phyloP scores from a whole-genome alignment of 1,284 basidiomycete genomes.

The Boletus sp. region DNA sequence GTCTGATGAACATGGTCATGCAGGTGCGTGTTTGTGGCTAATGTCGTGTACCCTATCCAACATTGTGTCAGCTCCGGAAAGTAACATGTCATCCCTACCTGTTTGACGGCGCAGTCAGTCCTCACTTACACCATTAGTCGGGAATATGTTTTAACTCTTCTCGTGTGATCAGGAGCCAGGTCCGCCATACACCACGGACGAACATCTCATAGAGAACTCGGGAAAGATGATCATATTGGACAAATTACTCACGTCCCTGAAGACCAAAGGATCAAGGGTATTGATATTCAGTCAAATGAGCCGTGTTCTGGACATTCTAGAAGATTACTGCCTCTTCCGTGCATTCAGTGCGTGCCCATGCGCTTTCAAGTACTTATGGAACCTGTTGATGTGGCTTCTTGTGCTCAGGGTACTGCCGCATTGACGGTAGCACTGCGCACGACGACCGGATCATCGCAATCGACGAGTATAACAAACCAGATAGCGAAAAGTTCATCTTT shows the following conservation, averaged over 20 bases:
- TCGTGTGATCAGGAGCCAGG: constrained; percentile 74
- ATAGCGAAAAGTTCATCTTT: constrained; percentile 96
- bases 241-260: constrained; percentile 88
- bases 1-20: constrained; percentile 99
- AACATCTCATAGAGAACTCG: constrained; percentile 92
- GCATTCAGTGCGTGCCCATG: constrained; percentile 68
- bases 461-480: constrained; percentile 97
- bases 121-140: background rate
- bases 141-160: background rate
- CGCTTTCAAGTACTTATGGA: background rate
- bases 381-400: background rate
- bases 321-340: constrained; percentile 97
- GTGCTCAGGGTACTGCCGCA: constrained; percentile 86
- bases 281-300: constrained; percentile 99
- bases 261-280: constrained; percentile 90
- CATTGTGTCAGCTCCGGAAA: constrained; percentile 56
- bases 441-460: constrained; percentile 96
- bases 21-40: constrained; percentile 56
- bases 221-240: constrained; percentile 99
- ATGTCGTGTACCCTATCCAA: constrained; percentile 6
- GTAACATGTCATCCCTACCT: constrained; percentile 84
- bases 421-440: constrained; percentile 94
- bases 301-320: constrained; percentile 90
- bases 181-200: constrained; percentile 97
- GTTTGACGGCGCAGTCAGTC: constrained; percentile 77